A percentile compares a stretch with the other conserved stretches of the same genome.
These are phyloP conservation scores for Aphanomyces astaci DNA, from an alignment of 352 stramenopile genomes.

Conservation along the genomic window DNA sequence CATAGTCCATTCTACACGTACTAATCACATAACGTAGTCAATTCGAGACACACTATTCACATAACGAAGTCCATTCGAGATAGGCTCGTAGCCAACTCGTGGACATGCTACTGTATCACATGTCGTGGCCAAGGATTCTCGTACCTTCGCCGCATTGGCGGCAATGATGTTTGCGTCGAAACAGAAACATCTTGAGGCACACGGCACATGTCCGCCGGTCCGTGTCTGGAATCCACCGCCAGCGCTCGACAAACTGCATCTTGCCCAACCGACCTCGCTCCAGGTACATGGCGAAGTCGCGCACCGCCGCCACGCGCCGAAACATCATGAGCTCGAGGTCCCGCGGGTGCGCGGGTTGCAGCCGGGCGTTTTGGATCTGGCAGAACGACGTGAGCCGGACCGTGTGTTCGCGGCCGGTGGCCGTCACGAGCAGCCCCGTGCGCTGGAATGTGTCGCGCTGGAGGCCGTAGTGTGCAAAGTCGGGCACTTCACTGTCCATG, in stretches of 20 bases:
- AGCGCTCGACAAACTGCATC: slow-evolving; percentile 66
- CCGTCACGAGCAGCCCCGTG: slow-evolving; percentile 59
- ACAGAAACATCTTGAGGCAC: slow-evolving; percentile 63
- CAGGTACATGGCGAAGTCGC: slow-evolving; percentile 23
- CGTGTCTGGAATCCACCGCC: slow-evolving; percentile 66
- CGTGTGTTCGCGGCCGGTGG: slow-evolving; percentile 47
- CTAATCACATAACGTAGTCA: too few species aligned
- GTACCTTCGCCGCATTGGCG: slow-evolving; percentile 47
- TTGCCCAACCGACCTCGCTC: slow-evolving; percentile 58
- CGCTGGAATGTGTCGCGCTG: slow-evolving; percentile 42
- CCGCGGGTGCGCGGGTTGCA: slow-evolving; percentile 36
- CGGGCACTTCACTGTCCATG: slow-evolving; percentile 49
- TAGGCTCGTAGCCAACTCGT: too few species aligned
- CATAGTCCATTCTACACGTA: too few species aligned
- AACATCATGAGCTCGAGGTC: slow-evolving; percentile 60
- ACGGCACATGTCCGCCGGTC: slow-evolving; percentile 65
- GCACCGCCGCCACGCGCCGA: slow-evolving; percentile 28
- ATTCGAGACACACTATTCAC: too few species aligned
- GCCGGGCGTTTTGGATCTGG: slow-evolving; percentile 52
- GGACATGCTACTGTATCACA: too few species aligned
- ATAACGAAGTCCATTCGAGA: too few species aligned
- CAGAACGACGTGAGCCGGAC: slow-evolving; percentile 61
- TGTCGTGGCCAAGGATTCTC: too few species aligned
- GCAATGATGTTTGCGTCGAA: slow-evolving; percentile 67
- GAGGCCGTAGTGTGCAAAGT: slow-evolving; percentile 52